Base-by-base conservation (phyloP, 2,329 filamentous ascomycete species). In the Diplodia scrobiculata region DNA sequence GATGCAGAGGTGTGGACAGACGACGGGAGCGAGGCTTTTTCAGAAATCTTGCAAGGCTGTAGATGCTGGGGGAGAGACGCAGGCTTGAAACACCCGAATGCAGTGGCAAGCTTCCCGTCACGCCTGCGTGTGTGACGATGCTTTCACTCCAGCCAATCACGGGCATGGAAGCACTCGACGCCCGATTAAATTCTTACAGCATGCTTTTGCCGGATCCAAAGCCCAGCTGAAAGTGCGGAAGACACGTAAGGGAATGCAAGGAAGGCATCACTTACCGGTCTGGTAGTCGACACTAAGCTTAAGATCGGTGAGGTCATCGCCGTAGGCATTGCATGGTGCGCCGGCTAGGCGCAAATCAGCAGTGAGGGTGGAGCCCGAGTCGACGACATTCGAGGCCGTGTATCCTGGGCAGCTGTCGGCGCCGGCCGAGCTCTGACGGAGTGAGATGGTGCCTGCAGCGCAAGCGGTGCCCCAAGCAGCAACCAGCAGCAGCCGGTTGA, bases 331-430 rank as follows among this genome's bases (percentile, higher is more conserved):
- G 75, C 87, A 89, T 5, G 88, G 82, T 10, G 81, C 72, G 0
- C 91, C 91, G 7, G 89, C 89, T 11, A 96, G 83, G 2, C 78
- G 83, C 55, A 96, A 81, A 69, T 89, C 84, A 1, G 91, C 92
- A 0, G 85, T 90, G 63, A 95, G 78, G 9, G 86, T 86, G 59
- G 79, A 80, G 41, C 76, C 72, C 0, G 79, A 84, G 60, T 81
- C 76, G 62, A 80, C 75, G 14, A 91, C 81, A 72, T 89, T 86
- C 19, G 82, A 84, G 1, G 88, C 89, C 32, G 74, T 82, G 78
- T 92, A 92, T 14, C 90, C 89, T 0, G 88, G 88, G 71, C 90
- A 92, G 48, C 69, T 72, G 48, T 66, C 54, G 50, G n/a, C 48
- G 29, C 11, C 17, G 14, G 41, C 13, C 25, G 21, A 47, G 50